Evolutionary conservation across 2,329 filamentous ascomycete species (phyloP).

Genomic region (Aaosphaeria arxii): DNA sequence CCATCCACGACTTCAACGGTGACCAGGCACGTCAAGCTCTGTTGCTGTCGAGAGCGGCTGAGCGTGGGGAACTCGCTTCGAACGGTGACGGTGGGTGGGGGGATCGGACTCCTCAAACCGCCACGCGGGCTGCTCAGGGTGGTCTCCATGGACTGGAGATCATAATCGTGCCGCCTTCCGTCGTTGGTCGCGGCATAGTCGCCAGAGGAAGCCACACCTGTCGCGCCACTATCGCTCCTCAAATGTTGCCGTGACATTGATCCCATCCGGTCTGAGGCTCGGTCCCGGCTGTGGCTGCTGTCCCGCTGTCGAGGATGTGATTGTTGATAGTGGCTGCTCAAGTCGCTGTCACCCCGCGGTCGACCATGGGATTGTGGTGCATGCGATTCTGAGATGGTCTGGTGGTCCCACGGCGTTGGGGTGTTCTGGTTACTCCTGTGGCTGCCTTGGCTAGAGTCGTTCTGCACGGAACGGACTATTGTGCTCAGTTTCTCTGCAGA

Average conservation of each 20-base stretch:
- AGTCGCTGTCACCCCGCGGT: slow-evolving; percentile 33
- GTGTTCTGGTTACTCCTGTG: slow-evolving; percentile 53
- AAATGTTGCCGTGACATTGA: slow-evolving; percentile 52
- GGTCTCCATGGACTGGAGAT: slow-evolving; percentile 93
- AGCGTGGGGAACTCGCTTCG: slow-evolving; percentile 96
- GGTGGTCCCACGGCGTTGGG: slow-evolving; percentile 67
- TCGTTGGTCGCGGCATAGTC: slow-evolving; percentile 78
- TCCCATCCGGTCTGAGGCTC: slow-evolving; percentile 37
- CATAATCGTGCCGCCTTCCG: slow-evolving; percentile 84
- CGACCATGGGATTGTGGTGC: slow-evolving; percentile 39
- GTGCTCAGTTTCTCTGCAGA: slow-evolving; percentile 85
- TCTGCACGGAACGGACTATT: slow-evolving; percentile 81
- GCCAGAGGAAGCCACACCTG: slow-evolving; percentile 67
- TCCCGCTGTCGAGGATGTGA: slow-evolving; percentile 29
- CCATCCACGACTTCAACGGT: slow-evolving; percentile 91
- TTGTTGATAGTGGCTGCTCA: slow-evolving; percentile 26
- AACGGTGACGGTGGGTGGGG: slow-evolving; percentile 85
- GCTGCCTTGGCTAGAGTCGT: slow-evolving; percentile 47
- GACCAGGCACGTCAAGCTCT: slow-evolving; percentile 88
- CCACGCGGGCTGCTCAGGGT: slow-evolving; percentile 70
- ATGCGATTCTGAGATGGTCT: slow-evolving; percentile 10
- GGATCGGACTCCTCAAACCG: slow-evolving; percentile 79
- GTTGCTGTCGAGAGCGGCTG: slow-evolving; percentile 86
- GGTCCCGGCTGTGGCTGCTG: slow-evolving; percentile 39
- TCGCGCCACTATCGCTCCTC: slow-evolving; percentile 76